Evolutionary conservation across 1,284 basidiomycete genomes (phyloP).

Genomic region (Omphalotus olearius): DNA sequence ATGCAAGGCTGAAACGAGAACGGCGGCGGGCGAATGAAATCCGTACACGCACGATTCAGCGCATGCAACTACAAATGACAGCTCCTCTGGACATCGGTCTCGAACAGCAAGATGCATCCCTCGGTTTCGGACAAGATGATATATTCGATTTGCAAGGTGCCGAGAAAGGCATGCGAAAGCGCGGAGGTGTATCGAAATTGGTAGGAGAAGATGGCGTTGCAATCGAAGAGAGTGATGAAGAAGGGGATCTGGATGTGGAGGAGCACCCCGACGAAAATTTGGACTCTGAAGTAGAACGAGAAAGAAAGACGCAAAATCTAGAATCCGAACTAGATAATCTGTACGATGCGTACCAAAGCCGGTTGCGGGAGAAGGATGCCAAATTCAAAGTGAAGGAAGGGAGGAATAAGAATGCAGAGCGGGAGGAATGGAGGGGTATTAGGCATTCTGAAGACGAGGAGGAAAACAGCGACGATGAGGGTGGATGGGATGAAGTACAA

Average conservation of each 20-base stretch:
- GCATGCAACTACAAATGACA: slow-evolving; percentile 97
- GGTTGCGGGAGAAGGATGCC: slow-evolving; percentile 81
- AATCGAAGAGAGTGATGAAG: slow-evolving; percentile 40
- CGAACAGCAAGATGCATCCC: slow-evolving; percentile 74
- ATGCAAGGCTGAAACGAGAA: slow-evolving; percentile 76
- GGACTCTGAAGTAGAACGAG: slow-evolving; percentile 70
- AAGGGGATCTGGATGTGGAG: slow-evolving; percentile 37
- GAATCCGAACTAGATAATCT: slow-evolving; percentile 87
- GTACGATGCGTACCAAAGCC: slow-evolving; percentile 86
- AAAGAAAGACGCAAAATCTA: slow-evolving; percentile 59
- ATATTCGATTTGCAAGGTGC: slow-evolving; percentile 80
- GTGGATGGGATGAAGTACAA: slow-evolving; percentile 77
- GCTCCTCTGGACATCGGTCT: slow-evolving; percentile 94
- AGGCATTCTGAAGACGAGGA: slow-evolving; percentile 32
- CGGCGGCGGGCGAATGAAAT: slow-evolving; percentile 88
- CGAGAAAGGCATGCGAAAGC: slow-evolving; percentile 45
- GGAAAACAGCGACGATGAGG: slow-evolving; percentile 49
- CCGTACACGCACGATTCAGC: slow-evolving; percentile 84
- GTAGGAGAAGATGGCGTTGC: slow-evolving; percentile 49
- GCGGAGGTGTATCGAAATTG: slow-evolving; percentile 40
- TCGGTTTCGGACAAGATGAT: slow-evolving; percentile 73
- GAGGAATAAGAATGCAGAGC: slow-evolving; percentile 69
- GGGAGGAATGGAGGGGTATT: slow-evolving; percentile 80
- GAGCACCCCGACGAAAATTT: slow-evolving; percentile 47
- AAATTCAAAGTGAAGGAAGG: slow-evolving; percentile 89